Base-by-base conservation (phyloP, 208 protist species). In the Leishmania martiniquensis region DNA sequence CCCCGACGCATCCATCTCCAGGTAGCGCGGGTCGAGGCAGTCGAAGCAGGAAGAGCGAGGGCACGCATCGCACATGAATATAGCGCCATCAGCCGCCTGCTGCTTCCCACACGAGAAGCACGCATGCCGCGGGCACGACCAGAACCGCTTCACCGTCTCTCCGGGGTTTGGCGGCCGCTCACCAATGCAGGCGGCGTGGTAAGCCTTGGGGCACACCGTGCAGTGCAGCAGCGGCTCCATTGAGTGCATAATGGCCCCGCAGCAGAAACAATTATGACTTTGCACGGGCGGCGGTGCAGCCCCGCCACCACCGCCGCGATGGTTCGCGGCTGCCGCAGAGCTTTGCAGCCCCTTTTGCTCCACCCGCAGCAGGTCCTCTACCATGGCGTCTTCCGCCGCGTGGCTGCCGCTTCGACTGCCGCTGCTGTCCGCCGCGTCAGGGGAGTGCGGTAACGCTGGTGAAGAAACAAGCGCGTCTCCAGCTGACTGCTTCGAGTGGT, bases 191-290 rank as follows among this genome's bases (percentile, higher is more conserved):
- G 82, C 81, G 29, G 89, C 91, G 81, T 97, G 94, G 72, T 93
- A 97, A 32, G 89, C 89, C 81, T 97, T 97, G 32, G 94, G 89
- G 63, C 94, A 97, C 22, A 84, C 69, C 17, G 77, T 49, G 66
- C 94, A 97, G 81, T 95, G 92, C 80, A 93, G 91, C 66, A 97
- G 79, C 52, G 92, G 89, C 86, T 95, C 87, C 60, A 96, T 72
- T 6, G 94, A 84, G 29, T 86, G 87, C 94, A 97, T 97, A 37
- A 87, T 88, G 5, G 84, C 86, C 1, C 87, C 87, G 65, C 94
- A 97, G 39, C 90, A 83, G 67, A 96, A 96, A 66, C 94, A 97
- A 17, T 72, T 47, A 72, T 92, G 83, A 2, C 85, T 91, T 37
- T 85, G 80, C 70, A 66, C 57, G 15, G 67, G 63, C 49, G 87